phyloP scores from a whole-genome alignment of 2,329 filamentous ascomycete genomes.

The Penicillium freii region DNA sequence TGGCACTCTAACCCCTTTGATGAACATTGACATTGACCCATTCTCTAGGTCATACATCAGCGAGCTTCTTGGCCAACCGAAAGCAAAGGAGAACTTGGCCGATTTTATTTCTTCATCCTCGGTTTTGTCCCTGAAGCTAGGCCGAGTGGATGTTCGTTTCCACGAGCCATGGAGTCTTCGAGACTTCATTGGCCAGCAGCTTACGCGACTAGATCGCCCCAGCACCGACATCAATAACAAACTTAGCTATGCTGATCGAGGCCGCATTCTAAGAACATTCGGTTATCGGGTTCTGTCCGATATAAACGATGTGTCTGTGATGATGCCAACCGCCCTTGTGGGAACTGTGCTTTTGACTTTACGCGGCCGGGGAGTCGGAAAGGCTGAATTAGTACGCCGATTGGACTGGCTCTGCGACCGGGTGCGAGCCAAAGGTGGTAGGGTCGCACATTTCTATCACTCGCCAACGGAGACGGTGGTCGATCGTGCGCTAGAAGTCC shows the following conservation, averaged over 20 bases:
- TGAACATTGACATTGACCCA: conserved; percentile 11
- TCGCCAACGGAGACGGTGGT: conserved; percentile 77
- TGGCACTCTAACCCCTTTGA: background rate
- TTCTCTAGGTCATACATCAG: conserved; percentile 75
- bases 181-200: conserved; percentile 75
- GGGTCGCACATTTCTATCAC: conserved; percentile 89
- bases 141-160: conserved; percentile 91
- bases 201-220: conserved; percentile 52
- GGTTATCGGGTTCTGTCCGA: conserved; percentile 91
- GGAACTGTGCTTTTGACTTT: conserved; percentile 90
- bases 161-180: conserved; percentile 93
- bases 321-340: conserved; percentile 96
- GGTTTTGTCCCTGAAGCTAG: conserved; percentile 81
- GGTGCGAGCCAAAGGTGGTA: conserved; percentile 79
- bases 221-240: conserved; percentile 36
- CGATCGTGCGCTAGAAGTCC: conserved; percentile 83
- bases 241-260: conserved; percentile 55
- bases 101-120: conserved; percentile 89
- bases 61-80: conserved; percentile 88
- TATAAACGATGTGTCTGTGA: conserved; percentile 93
- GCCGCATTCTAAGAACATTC: conserved; percentile 76
- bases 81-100: conserved; percentile 88
- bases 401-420: conserved; percentile 87
- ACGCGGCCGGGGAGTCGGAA: conserved; percentile 85
- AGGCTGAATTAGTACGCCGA: conserved; percentile 76